A percentile compares a stretch with the other conserved stretches of the same genome.
Evolutionary conservation across 1,284 basidiomycete genomes (phyloP).

Genomic region (Dichomitus squalens): DNA sequence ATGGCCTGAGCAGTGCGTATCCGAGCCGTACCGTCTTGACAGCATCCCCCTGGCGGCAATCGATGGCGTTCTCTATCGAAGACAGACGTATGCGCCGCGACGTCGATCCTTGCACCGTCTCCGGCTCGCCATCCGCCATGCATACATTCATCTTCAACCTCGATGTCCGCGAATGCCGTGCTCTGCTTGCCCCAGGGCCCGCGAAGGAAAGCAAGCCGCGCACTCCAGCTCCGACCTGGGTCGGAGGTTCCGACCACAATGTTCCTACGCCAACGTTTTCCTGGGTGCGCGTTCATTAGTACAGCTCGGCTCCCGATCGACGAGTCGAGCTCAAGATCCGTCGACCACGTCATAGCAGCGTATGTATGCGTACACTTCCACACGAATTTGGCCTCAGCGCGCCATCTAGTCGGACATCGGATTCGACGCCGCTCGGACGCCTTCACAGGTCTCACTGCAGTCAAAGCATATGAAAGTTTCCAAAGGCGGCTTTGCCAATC

Average conservation of each 20-base stretch:
- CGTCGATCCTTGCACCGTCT: neutral
- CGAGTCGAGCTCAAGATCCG: neutral
- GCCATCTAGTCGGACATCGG: neutral
- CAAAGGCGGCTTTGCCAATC: conserved; percentile 12
- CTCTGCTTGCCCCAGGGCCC: no score
- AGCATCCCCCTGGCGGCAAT: conserved; percentile 5
- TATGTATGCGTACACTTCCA: neutral
- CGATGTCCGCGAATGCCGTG: no score
- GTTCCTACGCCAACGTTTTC: neutral
- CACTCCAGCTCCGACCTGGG: conserved; percentile 8
- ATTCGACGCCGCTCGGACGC: neutral
- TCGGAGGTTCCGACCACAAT: conserved; percentile 5
- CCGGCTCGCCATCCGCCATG: neutral
- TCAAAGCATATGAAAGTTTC: neutral
- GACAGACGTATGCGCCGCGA: no score
- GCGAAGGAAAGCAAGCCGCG: neutral
- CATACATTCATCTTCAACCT: no score
- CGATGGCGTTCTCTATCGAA: conserved; percentile 1
- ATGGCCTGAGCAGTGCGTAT: neutral
- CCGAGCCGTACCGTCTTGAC: conserved; percentile 1
- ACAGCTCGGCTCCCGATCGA: neutral
- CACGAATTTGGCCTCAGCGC: no score
- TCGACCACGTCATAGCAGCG: neutral
- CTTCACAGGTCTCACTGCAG: neutral
- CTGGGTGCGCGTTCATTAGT: neutral